These are phyloP conservation scores for Ophryocystis elektroscirrha DNA, from an alignment of 169 alveolate species.

Conservation along the genomic window DNA sequence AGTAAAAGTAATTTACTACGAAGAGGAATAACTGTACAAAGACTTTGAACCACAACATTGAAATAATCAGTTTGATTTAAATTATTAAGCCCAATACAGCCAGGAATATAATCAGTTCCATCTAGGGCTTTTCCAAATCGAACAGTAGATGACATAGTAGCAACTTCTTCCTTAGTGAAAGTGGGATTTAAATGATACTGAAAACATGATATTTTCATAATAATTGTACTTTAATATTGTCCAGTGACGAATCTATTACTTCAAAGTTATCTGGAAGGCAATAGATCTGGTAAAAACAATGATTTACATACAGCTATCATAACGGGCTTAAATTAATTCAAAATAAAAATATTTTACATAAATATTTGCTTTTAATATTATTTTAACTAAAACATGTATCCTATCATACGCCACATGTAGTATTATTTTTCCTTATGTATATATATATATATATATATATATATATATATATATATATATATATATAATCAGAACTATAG, in stretches of 20 bases:
- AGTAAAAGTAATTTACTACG: conserved; percentile 17
- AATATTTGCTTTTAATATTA: too few species aligned
- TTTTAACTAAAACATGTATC: too few species aligned
- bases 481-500: not conserved
- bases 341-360: too few species aligned
- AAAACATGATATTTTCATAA: conserved; percentile 1
- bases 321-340: too few species aligned
- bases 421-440: too few species aligned
- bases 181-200: conserved; percentile 37
- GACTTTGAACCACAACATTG: conserved; percentile 72
- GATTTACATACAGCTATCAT: too few species aligned
- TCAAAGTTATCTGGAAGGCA: conserved; percentile 90
- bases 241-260: conserved; percentile 74
- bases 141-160: conserved; percentile 20
- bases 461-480: too few species aligned
- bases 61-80: conserved; percentile 76
- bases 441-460: too few species aligned
- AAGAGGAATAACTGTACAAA: conserved; percentile 16
- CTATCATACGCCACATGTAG: too few species aligned
- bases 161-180: conserved; percentile 43
- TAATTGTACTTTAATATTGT: conserved; percentile 58
- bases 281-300: too few species aligned
- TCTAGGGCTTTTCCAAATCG: conserved; percentile 67
- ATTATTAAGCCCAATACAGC: conserved; percentile 75
- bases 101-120: conserved; percentile 81